Conservation (phyloP, 257 asterid species). For the Phtheirospermum japonicum region DNA sequence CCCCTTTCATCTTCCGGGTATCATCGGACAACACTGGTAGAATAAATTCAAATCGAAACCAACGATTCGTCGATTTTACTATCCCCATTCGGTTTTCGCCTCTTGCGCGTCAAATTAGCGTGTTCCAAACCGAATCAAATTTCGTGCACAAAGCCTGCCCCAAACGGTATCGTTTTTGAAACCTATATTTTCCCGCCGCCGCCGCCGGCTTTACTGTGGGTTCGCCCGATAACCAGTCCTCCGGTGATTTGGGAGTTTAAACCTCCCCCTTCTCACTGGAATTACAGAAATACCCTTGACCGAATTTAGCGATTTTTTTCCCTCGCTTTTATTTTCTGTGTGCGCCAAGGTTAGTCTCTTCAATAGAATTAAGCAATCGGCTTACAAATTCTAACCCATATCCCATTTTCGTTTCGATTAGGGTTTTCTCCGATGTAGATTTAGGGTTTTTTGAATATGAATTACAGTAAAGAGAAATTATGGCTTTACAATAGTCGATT, state of each 20-base stretch:
- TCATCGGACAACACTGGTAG: constrained; percentile 48
- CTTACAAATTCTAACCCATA: constrained; percentile 20
- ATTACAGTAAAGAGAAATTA: constrained; percentile 7
- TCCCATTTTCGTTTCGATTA: constrained; percentile 26
- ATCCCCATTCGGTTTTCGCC: constrained; percentile 22
- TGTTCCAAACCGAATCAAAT: constrained; percentile 7
- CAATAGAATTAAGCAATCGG: constrained; percentile 26
- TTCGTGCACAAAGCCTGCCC: constrained; percentile 20
- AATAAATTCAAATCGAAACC: constrained; percentile 40
- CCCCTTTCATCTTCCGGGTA: constrained; percentile 33
- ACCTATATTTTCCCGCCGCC: constrained; percentile 69
- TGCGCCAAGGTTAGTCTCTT: constrained; percentile 39
- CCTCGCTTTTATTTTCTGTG: constrained; percentile 27
- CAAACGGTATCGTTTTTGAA: constrained; percentile 58
- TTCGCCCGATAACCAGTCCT: constrained; percentile 31
- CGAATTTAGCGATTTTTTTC: constrained; percentile 28
- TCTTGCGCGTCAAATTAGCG: constrained; percentile 23
- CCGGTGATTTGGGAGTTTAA: constrained; percentile 42
- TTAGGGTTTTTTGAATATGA: constrained; percentile 37
- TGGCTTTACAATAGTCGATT: constrained; percentile 19
- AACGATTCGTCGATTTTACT: constrained; percentile 38
- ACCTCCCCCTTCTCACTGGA: constrained; percentile 25
- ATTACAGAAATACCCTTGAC: constrained; percentile 41
- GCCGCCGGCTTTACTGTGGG: constrained; percentile 56
- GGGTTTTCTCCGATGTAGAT: constrained; percentile 40